Evolutionary conservation across 2,329 filamentous ascomycete species (phyloP), one percentile per base, ranked within the genome.

Genomic region (Alternaria consortialis): DNA sequence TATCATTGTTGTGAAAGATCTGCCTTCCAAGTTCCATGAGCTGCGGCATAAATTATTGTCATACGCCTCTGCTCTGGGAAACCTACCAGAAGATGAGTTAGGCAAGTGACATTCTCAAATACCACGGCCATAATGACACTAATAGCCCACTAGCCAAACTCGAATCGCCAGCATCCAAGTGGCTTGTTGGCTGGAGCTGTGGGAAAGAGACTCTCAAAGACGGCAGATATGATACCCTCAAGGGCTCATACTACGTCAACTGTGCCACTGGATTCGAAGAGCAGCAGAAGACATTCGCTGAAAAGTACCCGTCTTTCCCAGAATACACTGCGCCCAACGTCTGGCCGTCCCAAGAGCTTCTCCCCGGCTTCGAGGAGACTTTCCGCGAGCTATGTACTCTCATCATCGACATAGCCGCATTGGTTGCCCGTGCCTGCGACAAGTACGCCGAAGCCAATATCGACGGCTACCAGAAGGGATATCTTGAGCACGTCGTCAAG

Each of bases 371-470:
- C 81, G 86, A 87, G 61, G 79, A 83, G 37, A 88, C 88, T 1
- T 87, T 97, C 63, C 90, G 94, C 67, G 83, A 87, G 39, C 85
- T 98, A 31, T 97, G 94, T 77, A 83, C 83, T 0, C 81, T 98
- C 64, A 92, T 98, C 71, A 97, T 98, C 67, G 93, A 97, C 72
- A 91, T 90, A 0, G 95, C 93, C 1, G 91, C 91, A 4, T 84
- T 98, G 8, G 95, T 99, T 6, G 95, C 95, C 1, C 84, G 89
- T n/a, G 93, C 92, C 4, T 97, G 94, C 79, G 94, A 97, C 81
- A 86, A 85, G 56, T 98, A 93, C 79, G 95, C 94, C 2, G 85
- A 88, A 75, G 84, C 86, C 58, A 92, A 96, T 65, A 92, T 98
- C 43, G 81, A 87, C 0, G 91, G 84, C 2, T 98, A 98, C 74